phyloP scores from a whole-genome alignment of 2,329 filamentous ascomycete species.

The Stemphylium beticola region DNA sequence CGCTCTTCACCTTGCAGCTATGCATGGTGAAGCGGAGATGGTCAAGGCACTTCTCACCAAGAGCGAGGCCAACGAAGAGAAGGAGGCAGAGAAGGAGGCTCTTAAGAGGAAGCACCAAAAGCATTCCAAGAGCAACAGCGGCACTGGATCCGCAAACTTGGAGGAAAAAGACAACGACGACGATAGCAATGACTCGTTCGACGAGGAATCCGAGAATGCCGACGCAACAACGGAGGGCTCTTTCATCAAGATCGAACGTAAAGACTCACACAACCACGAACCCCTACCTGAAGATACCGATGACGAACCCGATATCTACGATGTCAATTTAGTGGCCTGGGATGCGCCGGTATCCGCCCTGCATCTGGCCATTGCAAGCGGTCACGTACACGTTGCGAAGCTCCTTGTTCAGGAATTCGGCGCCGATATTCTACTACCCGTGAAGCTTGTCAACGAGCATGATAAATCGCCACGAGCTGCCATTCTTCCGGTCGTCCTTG shows the following conservation, averaged over 20 bases:
- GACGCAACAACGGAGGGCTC: slow-evolving; percentile 73
- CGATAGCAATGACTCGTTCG: slow-evolving; percentile 60
- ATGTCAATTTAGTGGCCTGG: slow-evolving; percentile 81
- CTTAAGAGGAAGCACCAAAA: slow-evolving; percentile 35
- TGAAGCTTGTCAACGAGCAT: slow-evolving; percentile 65
- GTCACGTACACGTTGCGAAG: slow-evolving; percentile 72
- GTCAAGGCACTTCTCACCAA: slow-evolving; percentile 74
- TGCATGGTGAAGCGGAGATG: slow-evolving; percentile 71
- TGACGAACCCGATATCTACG: slow-evolving; percentile 78
- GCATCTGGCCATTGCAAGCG: slow-evolving; percentile 78
- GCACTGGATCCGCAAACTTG: neutral
- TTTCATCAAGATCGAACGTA: slow-evolving; percentile 64
- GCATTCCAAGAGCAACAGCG: neutral
- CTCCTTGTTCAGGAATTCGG: slow-evolving; percentile 73
- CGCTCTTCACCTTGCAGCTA: slow-evolving; percentile 80
- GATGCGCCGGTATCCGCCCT: slow-evolving; percentile 75
- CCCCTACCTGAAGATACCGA: slow-evolving; percentile 60
- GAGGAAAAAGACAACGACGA: slow-evolving; percentile 53
- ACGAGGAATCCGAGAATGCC: slow-evolving; percentile 50
- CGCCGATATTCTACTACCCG: slow-evolving; percentile 75
- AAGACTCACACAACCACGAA: slow-evolving; percentile 50
- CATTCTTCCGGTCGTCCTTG: slow-evolving; percentile 73
- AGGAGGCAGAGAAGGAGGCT: slow-evolving; percentile 64
- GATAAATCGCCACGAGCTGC: slow-evolving; percentile 61
- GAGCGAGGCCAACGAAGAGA: slow-evolving; percentile 75